Evolutionary conservation across 2,329 filamentous ascomycete genomes (phyloP), one percentile per base, ranked within the genome.

Genomic region (Monilinia laxa): DNA sequence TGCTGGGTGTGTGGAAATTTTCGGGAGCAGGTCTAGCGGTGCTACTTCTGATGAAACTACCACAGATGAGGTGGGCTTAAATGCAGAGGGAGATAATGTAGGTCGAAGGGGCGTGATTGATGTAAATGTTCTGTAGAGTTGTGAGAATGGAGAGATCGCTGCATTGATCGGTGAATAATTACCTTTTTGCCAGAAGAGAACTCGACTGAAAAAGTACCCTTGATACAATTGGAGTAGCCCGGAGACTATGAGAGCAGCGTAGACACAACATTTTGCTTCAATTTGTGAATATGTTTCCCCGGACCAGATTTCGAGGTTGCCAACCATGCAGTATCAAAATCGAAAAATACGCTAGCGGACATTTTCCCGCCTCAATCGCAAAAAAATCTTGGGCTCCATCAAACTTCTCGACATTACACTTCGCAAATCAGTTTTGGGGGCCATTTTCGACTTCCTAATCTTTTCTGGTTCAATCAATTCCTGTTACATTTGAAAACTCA

Each of bases 1-100:
- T 20, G 73, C 74, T 28, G 75, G 74, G 66, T 76, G 73, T 59
- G 72, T 63, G 35, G 74, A 75, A 18, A 75, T 75, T 57, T 74
- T 76, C 7, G 75, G 73, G 10, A 75, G 59, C 10, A 77, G 68
- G 64, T 76, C 74, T 31, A 74, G 65, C 9, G 69, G 40, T 14
- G 53, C 66, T 49, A 52, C 49, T 51, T 51, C 58, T n/a, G 64
- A 54, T 35, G 42, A 20, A 11, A 51, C 7, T 16, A 40, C 55
- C 10, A 54, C 53, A 23, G 57, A 40, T 42, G 59, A 51, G 40
- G 66, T 67, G 38, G 68, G 63, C 40, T 57, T 68, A 52, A 71
- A 68, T 18, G 62, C 49, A 18, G 70, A 68, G 7, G 69, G 68
- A n/a, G 69, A 71, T 40, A 75, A 64, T 12, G 71, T 71, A 35